Conservation (phyloP, 2,329 filamentous ascomycete species). For the Tolypocladium cylindrosporum region DNA sequence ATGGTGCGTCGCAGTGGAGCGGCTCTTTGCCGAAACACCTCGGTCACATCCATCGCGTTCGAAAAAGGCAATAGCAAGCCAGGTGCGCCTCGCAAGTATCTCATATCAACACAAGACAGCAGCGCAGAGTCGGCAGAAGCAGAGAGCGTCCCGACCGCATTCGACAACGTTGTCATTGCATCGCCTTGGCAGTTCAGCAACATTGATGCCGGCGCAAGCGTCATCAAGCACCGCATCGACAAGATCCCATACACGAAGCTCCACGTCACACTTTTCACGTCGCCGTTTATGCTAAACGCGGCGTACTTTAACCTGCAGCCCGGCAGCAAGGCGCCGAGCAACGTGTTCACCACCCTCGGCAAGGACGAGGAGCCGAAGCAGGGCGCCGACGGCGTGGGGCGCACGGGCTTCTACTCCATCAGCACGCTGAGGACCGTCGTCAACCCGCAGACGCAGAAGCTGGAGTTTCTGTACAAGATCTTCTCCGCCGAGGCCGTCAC, state of each 20-base stretch:
- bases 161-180: slow-evolving; percentile 76
- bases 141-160: slow-evolving; percentile 40
- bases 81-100: slow-evolving; percentile 33
- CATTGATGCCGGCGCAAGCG: slow-evolving; percentile 51
- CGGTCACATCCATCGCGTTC: slow-evolving; percentile 51
- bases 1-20: slow-evolving; percentile 63
- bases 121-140: slow-evolving; percentile 11
- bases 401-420: slow-evolving; percentile 75
- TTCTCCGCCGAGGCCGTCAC: slow-evolving; percentile 48
- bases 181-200: slow-evolving; percentile 72
- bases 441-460: slow-evolving; percentile 46
- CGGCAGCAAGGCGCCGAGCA: slow-evolving; percentile 53
- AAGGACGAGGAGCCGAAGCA: slow-evolving; percentile 40
- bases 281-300: slow-evolving; percentile 61
- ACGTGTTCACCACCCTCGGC: slow-evolving; percentile 74
- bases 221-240: slow-evolving; percentile 64
- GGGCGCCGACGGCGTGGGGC: slow-evolving; percentile 53
- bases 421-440: slow-evolving; percentile 57
- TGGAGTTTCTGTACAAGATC: slow-evolving; percentile 55
- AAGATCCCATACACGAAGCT: slow-evolving; percentile 76
- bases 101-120: slow-evolving; percentile 26
- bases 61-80: slow-evolving; percentile 30
- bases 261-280: slow-evolving; percentile 83
- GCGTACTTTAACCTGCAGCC: slow-evolving; percentile 59
- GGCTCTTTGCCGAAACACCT: slow-evolving; percentile 53